Evolutionary conservation across 805 yeast genomes (phyloP).

Genomic region (Yarrowia sp.): DNA sequence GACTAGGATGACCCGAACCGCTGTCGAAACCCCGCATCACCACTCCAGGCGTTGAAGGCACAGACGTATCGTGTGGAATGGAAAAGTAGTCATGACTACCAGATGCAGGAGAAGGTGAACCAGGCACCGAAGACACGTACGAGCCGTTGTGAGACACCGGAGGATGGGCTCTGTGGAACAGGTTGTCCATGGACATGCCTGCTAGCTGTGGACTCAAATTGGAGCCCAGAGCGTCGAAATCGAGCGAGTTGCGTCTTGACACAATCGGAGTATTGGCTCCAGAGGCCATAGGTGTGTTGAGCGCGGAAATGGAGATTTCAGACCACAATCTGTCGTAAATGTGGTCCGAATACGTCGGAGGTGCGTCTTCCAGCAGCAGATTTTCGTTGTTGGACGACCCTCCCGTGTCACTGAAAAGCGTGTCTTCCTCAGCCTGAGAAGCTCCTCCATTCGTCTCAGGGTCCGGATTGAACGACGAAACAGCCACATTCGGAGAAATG

Average conservation of each 20-base stretch:
- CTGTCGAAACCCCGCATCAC: neutral
- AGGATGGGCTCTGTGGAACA: neutral
- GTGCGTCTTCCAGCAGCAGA: constrained; percentile 48
- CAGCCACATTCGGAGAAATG: constrained; percentile 38
- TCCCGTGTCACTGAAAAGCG: constrained; percentile 7
- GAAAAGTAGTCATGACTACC: neutral
- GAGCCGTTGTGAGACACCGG: neutral
- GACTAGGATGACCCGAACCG: neutral
- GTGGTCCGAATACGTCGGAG: constrained; percentile 77
- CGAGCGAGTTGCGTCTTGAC: constrained; percentile 39
- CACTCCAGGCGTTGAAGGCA: neutral
- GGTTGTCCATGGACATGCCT: neutral
- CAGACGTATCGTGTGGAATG: neutral
- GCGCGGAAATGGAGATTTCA: constrained; percentile 46
- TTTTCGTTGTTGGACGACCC: constrained; percentile 18
- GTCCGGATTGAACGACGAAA: constrained; percentile 5
- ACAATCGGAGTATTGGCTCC: constrained; percentile 41
- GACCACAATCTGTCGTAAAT: constrained; percentile 74
- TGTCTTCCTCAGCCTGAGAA: neutral
- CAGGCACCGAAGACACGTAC: neutral
- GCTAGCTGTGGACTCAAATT: neutral
- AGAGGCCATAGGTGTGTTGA: constrained; percentile 41
- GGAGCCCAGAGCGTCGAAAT: constrained; percentile 27
- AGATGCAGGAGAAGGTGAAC: neutral
- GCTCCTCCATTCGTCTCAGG: constrained; percentile 22